Conservation (phyloP, 768 basidiomycete species). For the Amanita fuliginea region DNA sequence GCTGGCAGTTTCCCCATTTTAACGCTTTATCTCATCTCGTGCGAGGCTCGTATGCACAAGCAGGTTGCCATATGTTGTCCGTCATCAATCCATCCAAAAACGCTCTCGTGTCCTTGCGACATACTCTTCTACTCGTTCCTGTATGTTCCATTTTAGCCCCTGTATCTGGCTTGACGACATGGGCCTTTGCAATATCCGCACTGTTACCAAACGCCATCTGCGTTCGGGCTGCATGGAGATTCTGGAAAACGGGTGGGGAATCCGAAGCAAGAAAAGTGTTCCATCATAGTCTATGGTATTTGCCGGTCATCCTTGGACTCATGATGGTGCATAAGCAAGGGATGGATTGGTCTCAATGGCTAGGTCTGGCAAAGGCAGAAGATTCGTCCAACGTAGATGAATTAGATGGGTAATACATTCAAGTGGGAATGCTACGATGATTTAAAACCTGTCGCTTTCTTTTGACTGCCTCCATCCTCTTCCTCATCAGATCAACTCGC, state of each 20-base stretch:
- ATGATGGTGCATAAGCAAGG: conserved; percentile 96
- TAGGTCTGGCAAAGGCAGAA: conserved; percentile 23
- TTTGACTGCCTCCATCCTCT: conserved; percentile 46
- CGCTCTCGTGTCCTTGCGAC: conserved; percentile 75
- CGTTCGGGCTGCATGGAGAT: conserved; percentile 57
- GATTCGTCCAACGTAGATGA: not conserved
- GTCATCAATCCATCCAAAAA: conserved; percentile 72
- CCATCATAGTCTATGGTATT: conserved; percentile 78
- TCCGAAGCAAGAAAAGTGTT: conserved; percentile 72
- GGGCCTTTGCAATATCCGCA: conserved; percentile 74
- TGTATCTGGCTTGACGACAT: conserved; percentile 86
- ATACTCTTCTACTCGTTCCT: conserved; percentile 65
- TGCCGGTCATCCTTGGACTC: conserved; percentile 79
- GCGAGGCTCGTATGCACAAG: conserved; percentile 82
- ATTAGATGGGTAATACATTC: not conserved
- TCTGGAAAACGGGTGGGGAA: conserved; percentile 64
- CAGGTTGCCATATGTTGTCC: conserved; percentile 89
- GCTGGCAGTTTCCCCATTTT: conserved; percentile 99
- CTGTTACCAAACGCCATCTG: conserved; percentile 67
- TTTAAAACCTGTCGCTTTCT: conserved; percentile 19
- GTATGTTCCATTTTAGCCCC: conserved; percentile 77
- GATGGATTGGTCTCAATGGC: conserved; percentile 63
- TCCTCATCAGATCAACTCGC: conserved; percentile 56
- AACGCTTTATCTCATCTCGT: conserved; percentile 85
- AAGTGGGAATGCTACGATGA: conserved; percentile 7